These are phyloP conservation scores for Botrytis hyacinthi DNA, from an alignment of 2,329 filamentous ascomycete species.

Conservation along the genomic window DNA sequence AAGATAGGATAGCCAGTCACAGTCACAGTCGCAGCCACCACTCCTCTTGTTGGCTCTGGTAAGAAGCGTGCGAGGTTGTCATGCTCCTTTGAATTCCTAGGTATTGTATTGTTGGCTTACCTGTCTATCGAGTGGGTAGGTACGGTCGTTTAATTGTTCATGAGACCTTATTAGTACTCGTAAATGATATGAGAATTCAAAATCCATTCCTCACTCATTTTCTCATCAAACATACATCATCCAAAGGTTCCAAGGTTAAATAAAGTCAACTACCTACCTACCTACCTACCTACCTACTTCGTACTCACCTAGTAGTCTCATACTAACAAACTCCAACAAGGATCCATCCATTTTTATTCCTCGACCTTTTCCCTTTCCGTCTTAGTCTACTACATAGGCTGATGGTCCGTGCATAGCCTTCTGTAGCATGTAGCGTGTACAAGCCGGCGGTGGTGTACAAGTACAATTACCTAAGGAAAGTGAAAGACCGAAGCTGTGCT, in stretches of 20 bases:
- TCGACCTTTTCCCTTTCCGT: neutral
- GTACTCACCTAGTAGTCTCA: neutral
- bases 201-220: neutral
- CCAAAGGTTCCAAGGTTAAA: neutral
- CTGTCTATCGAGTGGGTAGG: too few relatives aligned
- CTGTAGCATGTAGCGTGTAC: conserved; percentile 15
- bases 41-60: neutral
- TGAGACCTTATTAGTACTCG: neutral
- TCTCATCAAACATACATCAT: neutral
- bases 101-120: neutral
- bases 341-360: neutral
- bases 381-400: neutral
- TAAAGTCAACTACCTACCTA: too few relatives aligned
- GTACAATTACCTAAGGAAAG: conserved; percentile 17
- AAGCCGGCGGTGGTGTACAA: conserved; percentile 18
- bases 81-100: neutral
- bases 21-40: too few relatives aligned
- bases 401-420: conserved; percentile 1
- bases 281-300: too few relatives aligned
- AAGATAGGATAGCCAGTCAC: neutral
- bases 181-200: too few relatives aligned
- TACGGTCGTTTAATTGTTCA: neutral
- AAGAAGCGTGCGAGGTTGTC: neutral
- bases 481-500: conserved; percentile 21
- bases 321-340: neutral